These are phyloP conservation scores for Veloboletus limbatus DNA, from an alignment of 1,284 basidiomycete species.

Conservation along the genomic window DNA sequence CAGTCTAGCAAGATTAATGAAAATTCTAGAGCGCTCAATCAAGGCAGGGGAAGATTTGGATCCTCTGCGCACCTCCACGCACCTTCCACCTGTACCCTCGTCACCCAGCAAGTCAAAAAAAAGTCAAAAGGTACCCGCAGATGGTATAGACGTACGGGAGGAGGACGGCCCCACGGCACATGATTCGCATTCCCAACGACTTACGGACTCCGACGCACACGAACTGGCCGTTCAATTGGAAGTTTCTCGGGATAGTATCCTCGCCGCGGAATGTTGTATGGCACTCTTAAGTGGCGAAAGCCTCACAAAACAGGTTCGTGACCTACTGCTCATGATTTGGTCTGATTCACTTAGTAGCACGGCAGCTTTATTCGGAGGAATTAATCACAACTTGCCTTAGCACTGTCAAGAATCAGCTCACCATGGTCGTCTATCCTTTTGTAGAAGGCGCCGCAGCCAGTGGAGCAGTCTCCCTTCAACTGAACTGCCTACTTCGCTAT, in stretches of 20 bases:
- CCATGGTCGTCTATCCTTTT: constrained; percentile 82
- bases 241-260: constrained; percentile 62
- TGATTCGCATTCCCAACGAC: constrained; percentile 26
- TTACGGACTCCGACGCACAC: constrained; percentile 52
- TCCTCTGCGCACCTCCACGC: constrained; percentile 52
- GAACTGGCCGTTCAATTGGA: constrained; percentile 50
- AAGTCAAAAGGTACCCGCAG: constrained; percentile 26
- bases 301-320: constrained; percentile 76
- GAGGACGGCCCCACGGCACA: constrained; percentile 18
- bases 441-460: constrained; percentile 66
- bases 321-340: not conserved
- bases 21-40: constrained; percentile 75
- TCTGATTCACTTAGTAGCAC: constrained; percentile 2
- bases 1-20: constrained; percentile 62
- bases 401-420: constrained; percentile 77
- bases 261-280: constrained; percentile 82
- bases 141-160: constrained; percentile 27
- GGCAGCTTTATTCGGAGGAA: constrained; percentile 88
- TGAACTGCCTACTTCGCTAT: constrained; percentile 54
- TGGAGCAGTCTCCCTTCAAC: constrained; percentile 44
- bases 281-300: constrained; percentile 74
- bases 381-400: constrained; percentile 76
- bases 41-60: constrained; percentile 69
- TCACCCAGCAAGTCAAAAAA: constrained; percentile 34
- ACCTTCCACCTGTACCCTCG: constrained; percentile 16